A percentile compares a stretch with the other conserved stretches of the same genome.
Evolutionary conservation across 1,139 yeast genomes (phyloP).

Genomic region (Diutina sp.): DNA sequence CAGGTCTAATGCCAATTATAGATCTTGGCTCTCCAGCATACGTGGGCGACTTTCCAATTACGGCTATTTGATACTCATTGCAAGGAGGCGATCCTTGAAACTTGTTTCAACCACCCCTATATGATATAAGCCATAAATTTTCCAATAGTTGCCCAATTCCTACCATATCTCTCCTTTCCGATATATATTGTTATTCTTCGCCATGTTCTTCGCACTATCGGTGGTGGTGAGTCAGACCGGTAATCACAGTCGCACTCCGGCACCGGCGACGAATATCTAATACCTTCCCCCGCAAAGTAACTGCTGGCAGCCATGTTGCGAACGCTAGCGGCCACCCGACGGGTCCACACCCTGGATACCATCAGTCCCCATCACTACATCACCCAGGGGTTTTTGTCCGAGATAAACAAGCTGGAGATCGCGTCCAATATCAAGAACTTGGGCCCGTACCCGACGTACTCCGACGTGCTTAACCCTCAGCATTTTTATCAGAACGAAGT

Average conservation of each 20-base stretch:
- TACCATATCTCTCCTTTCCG: no score
- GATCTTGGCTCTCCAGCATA: neutral
- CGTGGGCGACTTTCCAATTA: no score
- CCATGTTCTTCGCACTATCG: no score
- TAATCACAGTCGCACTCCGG: neutral
- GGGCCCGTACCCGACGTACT: constrained; percentile 33
- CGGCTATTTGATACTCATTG: no score
- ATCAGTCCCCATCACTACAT: constrained; percentile 17
- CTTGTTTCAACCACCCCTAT: no score
- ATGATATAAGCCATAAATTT: no score
- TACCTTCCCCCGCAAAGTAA: neutral
- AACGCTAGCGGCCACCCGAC: neutral
- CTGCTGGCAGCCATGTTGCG: neutral
- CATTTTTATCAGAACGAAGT: constrained; percentile 84
- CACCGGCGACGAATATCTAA: neutral
- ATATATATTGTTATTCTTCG: no score
- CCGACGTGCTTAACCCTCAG: constrained; percentile 39
- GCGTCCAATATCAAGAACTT: constrained; percentile 26
- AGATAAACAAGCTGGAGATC: constrained; percentile 23
- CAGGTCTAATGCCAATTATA: no score
- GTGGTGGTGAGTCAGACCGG: no score
- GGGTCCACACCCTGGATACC: neutral
- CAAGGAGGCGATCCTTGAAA: no score
- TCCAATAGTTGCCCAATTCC: neutral
- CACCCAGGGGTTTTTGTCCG: constrained; percentile 20